These are phyloP conservation scores for Trichoderma gamsii DNA, from an alignment of 495 filamentous ascomycete genomes.

Conservation along the genomic window DNA sequence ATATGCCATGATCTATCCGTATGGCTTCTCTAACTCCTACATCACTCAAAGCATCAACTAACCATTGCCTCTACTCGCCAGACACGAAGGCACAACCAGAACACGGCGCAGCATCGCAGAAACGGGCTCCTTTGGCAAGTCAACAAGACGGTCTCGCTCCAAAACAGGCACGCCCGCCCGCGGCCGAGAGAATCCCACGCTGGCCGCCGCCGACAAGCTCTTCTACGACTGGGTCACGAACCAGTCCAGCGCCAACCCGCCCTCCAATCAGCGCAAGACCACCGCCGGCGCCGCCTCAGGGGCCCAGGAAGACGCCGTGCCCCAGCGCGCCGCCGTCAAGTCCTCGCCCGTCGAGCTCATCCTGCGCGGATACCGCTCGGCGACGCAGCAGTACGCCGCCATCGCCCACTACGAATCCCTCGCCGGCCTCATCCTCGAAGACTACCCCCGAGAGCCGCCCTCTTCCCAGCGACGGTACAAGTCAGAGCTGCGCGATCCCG, in stretches of 20 bases:
- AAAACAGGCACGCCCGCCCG: conserved; percentile 45
- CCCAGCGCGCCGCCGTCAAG: conserved; percentile 21
- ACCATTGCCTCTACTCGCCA: conserved; percentile 19
- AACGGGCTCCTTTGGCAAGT: conserved; percentile 52
- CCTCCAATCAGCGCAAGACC: conserved; percentile 26
- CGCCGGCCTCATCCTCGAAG: conserved; percentile 76
- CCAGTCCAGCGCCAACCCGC: conserved; percentile 20
- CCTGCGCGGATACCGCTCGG: conserved; percentile 70
- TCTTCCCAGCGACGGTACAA: conserved; percentile 48
- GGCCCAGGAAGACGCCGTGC: conserved; percentile 19
- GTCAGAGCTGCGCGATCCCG: conserved; percentile 59
- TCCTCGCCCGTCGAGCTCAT: conserved; percentile 69
- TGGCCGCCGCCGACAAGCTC: conserved; percentile 47
- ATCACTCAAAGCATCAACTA: background rate
- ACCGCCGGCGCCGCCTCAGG: conserved; percentile 25
- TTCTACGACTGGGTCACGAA: conserved; percentile 38
- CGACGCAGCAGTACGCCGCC: conserved; percentile 71
- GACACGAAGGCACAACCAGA: conserved; percentile 35
- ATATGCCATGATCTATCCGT: conserved; percentile 53
- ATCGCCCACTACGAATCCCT: conserved; percentile 79
- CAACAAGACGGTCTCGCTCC: conserved; percentile 46
- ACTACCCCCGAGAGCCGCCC: conserved; percentile 71
- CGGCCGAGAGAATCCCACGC: conserved; percentile 48
- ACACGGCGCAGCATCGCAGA: conserved; percentile 40
- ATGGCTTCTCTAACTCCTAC: conserved; percentile 25